Base-by-base conservation (phyloP, 208 protist genomes). In the Acanthamoeba healyi region DNA sequence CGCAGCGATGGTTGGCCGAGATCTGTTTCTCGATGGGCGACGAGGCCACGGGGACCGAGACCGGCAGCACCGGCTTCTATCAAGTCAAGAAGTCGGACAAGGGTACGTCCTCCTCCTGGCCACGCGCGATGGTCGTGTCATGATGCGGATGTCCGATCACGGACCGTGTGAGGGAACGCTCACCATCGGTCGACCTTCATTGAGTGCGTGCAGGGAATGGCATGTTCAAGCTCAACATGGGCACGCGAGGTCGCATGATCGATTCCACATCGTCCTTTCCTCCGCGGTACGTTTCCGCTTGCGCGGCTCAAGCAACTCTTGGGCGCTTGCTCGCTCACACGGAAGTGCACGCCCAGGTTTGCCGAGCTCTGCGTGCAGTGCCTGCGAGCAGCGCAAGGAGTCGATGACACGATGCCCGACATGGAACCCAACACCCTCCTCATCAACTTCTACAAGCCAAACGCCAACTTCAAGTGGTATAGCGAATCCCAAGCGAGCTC, bases 381-480 rank as follows among this genome's bases (percentile, higher is more conserved):
- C 40, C n/a, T 86, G 36, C n/a, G 26, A 46, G 40, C 40, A 15
- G 77, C 77, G 10, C 29, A 54, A 24, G 77, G 12, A 12, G n/a
- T 86, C 26, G 77, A 86, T 19, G 22, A n/a, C 36, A 51, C 77
- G 10, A 24, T 86, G 29, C 77, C 77, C 36, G 36, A 38, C 36
- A 86, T 86, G 77, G 32, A 38, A 24, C 77, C 77, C 77, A 86
- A 6, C 6, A 86, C 77, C 6, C 14, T 51, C 6, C 44, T 86
- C 40, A 51, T 86, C 77, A 86, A 86, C 44, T 86, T 58, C 26
- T 86, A 86, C 40, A 86, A 38, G 12, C 36, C 29, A 6, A 51
- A 51, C 32, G 77, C 77, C 44, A 44, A 38, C 77, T 86, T 86
- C 77, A 86, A 86, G 44, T 51, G 36, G 65, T 74, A 74, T n/a